phyloP scores from a whole-genome alignment of 1,284 basidiomycete species.

The Fomitiporia mediterranea region DNA sequence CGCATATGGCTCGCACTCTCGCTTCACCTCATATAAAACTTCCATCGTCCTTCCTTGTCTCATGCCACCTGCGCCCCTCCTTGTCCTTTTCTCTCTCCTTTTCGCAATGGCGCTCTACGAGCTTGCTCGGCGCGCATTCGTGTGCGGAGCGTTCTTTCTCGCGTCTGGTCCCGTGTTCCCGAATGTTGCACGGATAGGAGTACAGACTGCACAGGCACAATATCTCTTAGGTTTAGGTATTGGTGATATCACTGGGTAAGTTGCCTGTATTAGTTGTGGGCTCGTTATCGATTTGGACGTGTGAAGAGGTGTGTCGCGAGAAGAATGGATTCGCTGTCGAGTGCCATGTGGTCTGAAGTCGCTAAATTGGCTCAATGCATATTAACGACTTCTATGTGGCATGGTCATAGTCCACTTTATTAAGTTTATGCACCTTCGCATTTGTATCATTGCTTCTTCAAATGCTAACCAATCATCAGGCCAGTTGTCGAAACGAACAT shows the following conservation, averaged over 20 bases:
- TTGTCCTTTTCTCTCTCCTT: neutral
- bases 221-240: conserved; percentile 31
- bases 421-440: neutral
- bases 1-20: no score
- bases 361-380: neutral
- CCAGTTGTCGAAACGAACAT: conserved; percentile 75
- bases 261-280: conserved; percentile 3
- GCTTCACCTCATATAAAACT: no score
- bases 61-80: neutral
- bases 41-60: neutral
- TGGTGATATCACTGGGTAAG: conserved; percentile 73
- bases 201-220: conserved; percentile 15
- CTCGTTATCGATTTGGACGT: no score
- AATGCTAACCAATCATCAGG: conserved; percentile 31
- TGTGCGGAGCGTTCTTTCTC: neutral
- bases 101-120: neutral
- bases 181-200: neutral
- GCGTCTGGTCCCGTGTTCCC: neutral
- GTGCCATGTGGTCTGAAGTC: neutral
- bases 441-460: neutral
- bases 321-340: no score
- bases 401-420: no score
- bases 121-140: neutral
- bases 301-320: no score
- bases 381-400: no score